Base-by-base conservation (phyloP, 768 basidiomycete genomes). In the Exidia glandulosa region DNA sequence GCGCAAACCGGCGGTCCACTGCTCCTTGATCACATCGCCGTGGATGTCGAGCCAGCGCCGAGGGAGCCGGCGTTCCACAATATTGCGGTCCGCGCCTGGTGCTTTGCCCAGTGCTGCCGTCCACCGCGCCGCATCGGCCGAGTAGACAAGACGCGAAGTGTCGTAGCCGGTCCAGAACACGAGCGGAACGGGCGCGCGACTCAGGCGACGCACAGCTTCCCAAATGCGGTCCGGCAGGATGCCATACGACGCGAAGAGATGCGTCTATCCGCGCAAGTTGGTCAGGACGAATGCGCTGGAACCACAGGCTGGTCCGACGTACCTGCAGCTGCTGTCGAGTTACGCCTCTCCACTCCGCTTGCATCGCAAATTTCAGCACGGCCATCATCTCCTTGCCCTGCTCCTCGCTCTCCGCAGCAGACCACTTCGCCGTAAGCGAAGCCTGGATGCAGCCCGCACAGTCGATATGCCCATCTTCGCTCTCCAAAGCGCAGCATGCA, bases 1-100 rank as follows among this genome's bases (percentile, higher is more conserved):
- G 63, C 81, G 77, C 50, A 86, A 66, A 7, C 83, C 88, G n/a
- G 86, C 80, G 59, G 81, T 78, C 90, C 90, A 92, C 36, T 80
- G 77, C 60, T 84, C 82, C 10, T 72, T 68, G 34, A 90, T 72
- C 65, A 75, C 82, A 16, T 65, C 65, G 2, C 90, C 90, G n/a
- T 74, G 73, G 59, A 89, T 79, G 67, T 89, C 86, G 41, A 88
- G 71, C 90, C 89, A 91, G 19, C 89, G 81, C 33, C 88, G 78
- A 45, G 90, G 89, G 58, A 83, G 78, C 14, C 83, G 63, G 63
- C 80, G 72, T 52, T 68, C 72, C 41, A 67, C 7, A n/a, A 77
- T 80, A 32, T 81, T 72, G 9, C 72, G 1, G 80, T 78, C 29
- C 74, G 63, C 48, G 68, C 69, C 54, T 81, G n/a, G n/a, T 66